Evolutionary conservation across 345 rosid genomes (phyloP), one percentile per base, ranked within the genome.

Genomic region (Camelina laxa): DNA sequence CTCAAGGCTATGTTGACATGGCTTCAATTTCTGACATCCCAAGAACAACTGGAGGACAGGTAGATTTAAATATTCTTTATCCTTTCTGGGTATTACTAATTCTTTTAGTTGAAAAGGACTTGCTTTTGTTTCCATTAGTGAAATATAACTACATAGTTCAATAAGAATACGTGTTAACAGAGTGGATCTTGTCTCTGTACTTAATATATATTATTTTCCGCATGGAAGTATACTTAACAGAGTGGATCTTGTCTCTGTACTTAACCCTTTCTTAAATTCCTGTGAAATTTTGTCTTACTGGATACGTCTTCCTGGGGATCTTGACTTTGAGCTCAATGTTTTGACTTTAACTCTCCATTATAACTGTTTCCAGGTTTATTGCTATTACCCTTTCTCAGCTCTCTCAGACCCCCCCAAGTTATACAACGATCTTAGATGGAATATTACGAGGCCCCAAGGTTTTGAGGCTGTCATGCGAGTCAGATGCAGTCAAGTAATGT

Each of bases 401-500:
- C 72, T 96, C 65, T 85, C 93, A 70, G 99, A 92, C 86, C 85
- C 92, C 42, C 90, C 93, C 68, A 95, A 95, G 91, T 92, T 95
- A 48, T 95, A 88, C 84, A 95, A 90, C 75, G 99, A 95, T 85
- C 96, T 90, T 51, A 90, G 96, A 83, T 95, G 99, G 99, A 95
- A 95, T 83, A 81, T 95, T 74, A 87, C 92, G 35, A 88, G 98
- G 85, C 98, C 99, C 59, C 99, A 95, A 84, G 97, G 99, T 67
- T 92, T 86, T 82, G 99, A 95, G 87, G 94, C 98, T 54, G 98
- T 95, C 61, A 92, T 95, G 98, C 89, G 98, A 67, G 97, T 92
- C 78, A 83, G 97, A 82, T 96, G 91, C 85, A 91, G 96, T 81
- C 94, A 90, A 95, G 97, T 96, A 85, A 31, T 41, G 21, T 50